Base-by-base conservation (phyloP, 2,329 filamentous ascomycete genomes). In the Fusarium graminum region DNA sequence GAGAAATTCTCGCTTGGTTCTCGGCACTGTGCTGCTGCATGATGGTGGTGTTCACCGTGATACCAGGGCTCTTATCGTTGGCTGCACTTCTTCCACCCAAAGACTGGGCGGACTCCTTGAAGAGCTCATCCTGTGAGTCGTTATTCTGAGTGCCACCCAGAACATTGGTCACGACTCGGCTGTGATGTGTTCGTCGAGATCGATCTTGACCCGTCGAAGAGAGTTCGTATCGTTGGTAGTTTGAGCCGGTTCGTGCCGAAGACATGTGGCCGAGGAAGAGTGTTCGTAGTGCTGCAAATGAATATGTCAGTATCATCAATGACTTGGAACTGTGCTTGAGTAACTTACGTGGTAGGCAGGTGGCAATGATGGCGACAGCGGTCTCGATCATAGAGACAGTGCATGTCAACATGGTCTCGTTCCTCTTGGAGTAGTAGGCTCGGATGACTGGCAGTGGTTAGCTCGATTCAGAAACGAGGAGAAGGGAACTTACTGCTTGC, bases 381-480 rank as follows among this genome's bases (percentile, higher is more conserved):
- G 75, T 76, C 50, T 78, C 76, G n/a, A 78, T 68, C 75, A 78
- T 78, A 6, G 75, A 77, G 17, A 78, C 75, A 1, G 76, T 78
- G 59, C 76, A 78, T 3, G 76, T 78, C 34, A 78, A 47, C 76
- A 78, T 78, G 1, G 75, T 77, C 52, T 77, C 74, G 50, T 75
- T 74, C 6, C 65, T 66, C 51, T 74, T 74, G 0, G 75, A 77
- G 28, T 74, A 78, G 25, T 76, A 75, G 6, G 76, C 76, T 59
- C 76, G 75, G 22, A 78, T 72, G 3, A 78, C 74, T 75, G 17
- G 0, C 2, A 26, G 22, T 1, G 2, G 30, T 70, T 16, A 70
- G 68, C 7, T 3, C 0, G 8, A 3, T 3, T 25, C 1, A 4
- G 9, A 6, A 3, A 1, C 3, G 6, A 2, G n/a, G 3, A 19